A percentile compares a stretch with the other conserved stretches of the same genome.
These are phyloP conservation scores for Tylopilus subfusipes DNA, from an alignment of 768 basidiomycete genomes.

Conservation along the genomic window DNA sequence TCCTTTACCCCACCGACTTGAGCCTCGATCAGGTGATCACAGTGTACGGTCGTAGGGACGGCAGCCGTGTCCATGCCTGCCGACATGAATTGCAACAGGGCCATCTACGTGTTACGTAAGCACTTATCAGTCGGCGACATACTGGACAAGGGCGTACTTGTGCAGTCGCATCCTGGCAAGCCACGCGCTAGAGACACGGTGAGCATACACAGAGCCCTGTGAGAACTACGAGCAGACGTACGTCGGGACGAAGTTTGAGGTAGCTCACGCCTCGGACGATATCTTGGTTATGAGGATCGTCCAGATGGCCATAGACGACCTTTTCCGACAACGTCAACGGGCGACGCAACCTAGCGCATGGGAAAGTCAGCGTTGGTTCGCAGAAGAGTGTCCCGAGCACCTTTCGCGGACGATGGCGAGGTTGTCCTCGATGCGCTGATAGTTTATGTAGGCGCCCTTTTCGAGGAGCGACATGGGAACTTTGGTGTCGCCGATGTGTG, in stretches of 20 bases:
- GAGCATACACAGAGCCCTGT: neutral
- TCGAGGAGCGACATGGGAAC: constrained; percentile 87
- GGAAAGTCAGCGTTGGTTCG: neutral
- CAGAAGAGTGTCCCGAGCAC: constrained; percentile 38
- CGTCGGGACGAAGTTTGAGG: constrained; percentile 96
- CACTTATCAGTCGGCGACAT: constrained; percentile 13
- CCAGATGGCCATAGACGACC: constrained; percentile 96
- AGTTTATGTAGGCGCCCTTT: constrained; percentile 83
- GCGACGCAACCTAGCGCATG: constrained; percentile 63
- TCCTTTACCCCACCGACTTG: constrained; percentile 93
- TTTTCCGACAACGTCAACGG: constrained; percentile 95
- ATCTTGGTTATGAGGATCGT: constrained; percentile 88
- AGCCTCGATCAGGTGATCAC: constrained; percentile 98
- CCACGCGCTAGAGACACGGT: constrained; percentile 58
- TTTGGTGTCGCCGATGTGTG: constrained; percentile 85
- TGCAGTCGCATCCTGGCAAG: constrained; percentile 88
- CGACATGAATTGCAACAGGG: constrained; percentile 99
- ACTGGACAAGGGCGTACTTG: constrained; percentile 49
- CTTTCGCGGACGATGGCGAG: constrained; percentile 81
- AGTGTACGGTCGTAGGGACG: constrained; percentile 98
- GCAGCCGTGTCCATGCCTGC: constrained; percentile 97
- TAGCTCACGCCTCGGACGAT: constrained; percentile 91
- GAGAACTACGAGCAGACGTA: constrained; percentile 41
- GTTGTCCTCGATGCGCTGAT: constrained; percentile 98
- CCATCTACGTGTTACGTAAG: constrained; percentile 70